These are phyloP conservation scores for Gymnopus androsaceus DNA, from an alignment of 1,284 basidiomycete species.

Conservation along the genomic window DNA sequence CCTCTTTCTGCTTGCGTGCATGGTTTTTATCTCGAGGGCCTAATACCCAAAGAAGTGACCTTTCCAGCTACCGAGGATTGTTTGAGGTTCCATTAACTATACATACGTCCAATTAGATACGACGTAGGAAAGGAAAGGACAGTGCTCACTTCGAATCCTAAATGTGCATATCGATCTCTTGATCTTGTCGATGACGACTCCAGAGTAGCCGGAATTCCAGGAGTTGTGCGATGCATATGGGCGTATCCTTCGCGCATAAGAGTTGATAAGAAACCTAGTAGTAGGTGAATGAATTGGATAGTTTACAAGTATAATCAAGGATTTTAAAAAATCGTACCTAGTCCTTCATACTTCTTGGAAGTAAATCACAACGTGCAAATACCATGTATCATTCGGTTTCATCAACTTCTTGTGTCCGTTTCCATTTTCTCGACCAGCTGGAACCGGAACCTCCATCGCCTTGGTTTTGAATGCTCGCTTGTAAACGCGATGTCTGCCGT, in stretches of 20 bases:
- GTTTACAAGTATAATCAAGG: neutral
- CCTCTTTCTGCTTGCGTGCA: neutral
- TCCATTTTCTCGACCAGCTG: neutral
- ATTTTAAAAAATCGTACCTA: neutral
- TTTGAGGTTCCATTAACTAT: slow-evolving; percentile 1
- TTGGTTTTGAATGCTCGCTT: neutral
- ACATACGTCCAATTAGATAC: neutral
- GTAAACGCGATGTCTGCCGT: neutral
- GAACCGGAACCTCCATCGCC: neutral
- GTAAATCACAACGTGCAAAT: slow-evolving; percentile 7
- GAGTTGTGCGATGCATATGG: neutral
- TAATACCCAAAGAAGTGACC: neutral
- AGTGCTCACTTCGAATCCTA: slow-evolving; percentile 16
- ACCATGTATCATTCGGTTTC: slow-evolving; percentile 8
- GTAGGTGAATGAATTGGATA: neutral
- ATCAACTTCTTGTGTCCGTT: neutral
- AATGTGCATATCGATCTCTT: slow-evolving; percentile 15
- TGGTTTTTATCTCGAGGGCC: neutral
- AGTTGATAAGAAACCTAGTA: slow-evolving; percentile 9
- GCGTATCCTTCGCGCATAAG: slow-evolving; percentile 15
- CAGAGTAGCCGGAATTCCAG: slow-evolving; percentile 6
- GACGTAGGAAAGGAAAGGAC: neutral
- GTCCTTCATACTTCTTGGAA: slow-evolving; percentile 7
- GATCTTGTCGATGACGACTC: slow-evolving; percentile 15
- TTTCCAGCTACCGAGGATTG: slow-evolving; percentile 6